Evolutionary conservation across 2,329 filamentous ascomycete genomes (phyloP), one percentile per base, ranked within the genome.

Genomic region (Cordyceps farinosa): DNA sequence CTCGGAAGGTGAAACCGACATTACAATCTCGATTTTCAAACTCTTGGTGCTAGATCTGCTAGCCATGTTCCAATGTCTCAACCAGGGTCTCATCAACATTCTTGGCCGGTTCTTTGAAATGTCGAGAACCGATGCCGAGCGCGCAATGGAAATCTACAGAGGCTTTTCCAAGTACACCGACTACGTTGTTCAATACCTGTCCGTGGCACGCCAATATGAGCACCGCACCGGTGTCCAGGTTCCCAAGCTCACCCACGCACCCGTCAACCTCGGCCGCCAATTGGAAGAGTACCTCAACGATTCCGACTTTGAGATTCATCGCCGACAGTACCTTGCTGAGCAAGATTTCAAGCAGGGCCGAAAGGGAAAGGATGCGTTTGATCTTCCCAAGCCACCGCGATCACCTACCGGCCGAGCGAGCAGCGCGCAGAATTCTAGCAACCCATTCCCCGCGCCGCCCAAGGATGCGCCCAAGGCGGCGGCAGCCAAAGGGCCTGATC

Each of bases 51-150:
- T 97, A 70, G 95, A 99, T 75, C 81, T 99, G 44, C 78, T 99
- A 65, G 88, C 91, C 15, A 81, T 99, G 61, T 99, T 97, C 79
- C 92, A 96, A 71, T 91, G 95, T 53, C 89, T 97, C 78, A 99
- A 99, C 73, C 92, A 97, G 77, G 95, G 91, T 55, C 91, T 97
- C 73, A 99, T 99, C 78, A 97, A 96, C 76, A 92, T 99, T 65
- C 80, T 99, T 63, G 92, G 95, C 70, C 91, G 96, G 76, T 99
- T 98, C 76, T 99, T 99, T 71, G 95, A 99, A 78, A 94, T 99
- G 90, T 97, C 95, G 57, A 91, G 91, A 71, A 84, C 91, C 32
- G 95, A 99, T 76, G 96, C 95, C 64, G 92, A 97, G 75, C 86
- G 93, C 66, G 92, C 95, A 63, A 87, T 99, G 78, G 84, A 87